Evolutionary conservation across 768 basidiomycete genomes (phyloP), one percentile per base, ranked within the genome.

Genomic region (Boletus patriciae): DNA sequence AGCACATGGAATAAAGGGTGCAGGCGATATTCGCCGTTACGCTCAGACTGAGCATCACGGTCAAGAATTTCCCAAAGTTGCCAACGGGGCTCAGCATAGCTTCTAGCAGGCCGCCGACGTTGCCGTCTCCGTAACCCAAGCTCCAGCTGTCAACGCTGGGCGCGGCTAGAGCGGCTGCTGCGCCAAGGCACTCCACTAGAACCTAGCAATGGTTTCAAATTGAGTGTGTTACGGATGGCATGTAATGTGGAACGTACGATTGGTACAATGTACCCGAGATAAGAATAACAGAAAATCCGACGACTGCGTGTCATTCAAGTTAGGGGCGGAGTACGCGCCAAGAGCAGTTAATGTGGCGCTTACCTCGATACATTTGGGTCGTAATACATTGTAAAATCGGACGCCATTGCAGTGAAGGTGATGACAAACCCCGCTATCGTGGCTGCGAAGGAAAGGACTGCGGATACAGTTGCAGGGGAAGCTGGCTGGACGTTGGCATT

Each of bases 1-100:
- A 78, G 60, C 85, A 83, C 55, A 88, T 81, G 43, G 87, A 90
- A 70, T 97, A 97, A 59, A 93, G 85, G 7, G 90, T 88, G 3
- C 86, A 83, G 1, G 90, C 88, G 44, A 91, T 87, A 73, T 94
- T 94, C 3, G 83, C 89, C 2, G 85, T 84, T 13, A 92, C 84
- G 55, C 85, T 86, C 31, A 94, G 72, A n/a, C 86, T 83, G 60
- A 93, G 77, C 52, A 94, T 66, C 27, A 88, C 87, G 1, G 86
- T 77, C 44, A 91, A 74, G 70, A 89, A 83, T 61, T 88, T 88
- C 1, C 88, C 84, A 70, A 90, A 90, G 33, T 78, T 78, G 1
- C 83, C 83, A 1, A 75, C 73, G 4, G 88, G 90, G 18, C 74
- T 72, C 7, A 90, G 76, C 63, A 88, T 79, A 0, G 84, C 86